Evolutionary conservation across 345 rosid genomes (phyloP).

Genomic region (Anastatica hierochuntica): DNA sequence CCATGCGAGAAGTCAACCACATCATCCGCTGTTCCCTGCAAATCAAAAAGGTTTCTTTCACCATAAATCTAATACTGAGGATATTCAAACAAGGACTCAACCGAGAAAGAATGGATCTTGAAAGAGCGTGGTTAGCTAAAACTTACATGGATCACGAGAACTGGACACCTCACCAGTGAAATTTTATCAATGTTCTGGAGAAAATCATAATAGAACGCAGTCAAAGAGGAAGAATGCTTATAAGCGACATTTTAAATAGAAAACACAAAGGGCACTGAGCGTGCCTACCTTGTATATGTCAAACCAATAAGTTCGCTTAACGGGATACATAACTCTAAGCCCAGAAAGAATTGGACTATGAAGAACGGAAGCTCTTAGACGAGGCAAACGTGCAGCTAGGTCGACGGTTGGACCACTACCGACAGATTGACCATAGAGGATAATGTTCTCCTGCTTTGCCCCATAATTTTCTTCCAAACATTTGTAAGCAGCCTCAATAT

Average conservation of each 20-base stretch:
- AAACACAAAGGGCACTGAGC: slow-evolving; percentile 27
- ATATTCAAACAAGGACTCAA: too few species aligned
- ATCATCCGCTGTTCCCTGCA: slow-evolving; percentile 89
- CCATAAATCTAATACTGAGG: not conserved
- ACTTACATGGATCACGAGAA: slow-evolving; percentile 71
- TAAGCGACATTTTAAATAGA: not conserved
- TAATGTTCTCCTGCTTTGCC: slow-evolving; percentile 68
- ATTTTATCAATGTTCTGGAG: slow-evolving; percentile 86
- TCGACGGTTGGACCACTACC: slow-evolving; percentile 95
- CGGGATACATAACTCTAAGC: slow-evolving; percentile 86
- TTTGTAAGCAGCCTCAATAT: slow-evolving; percentile 76
- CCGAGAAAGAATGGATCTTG: too few species aligned
- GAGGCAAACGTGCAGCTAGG: slow-evolving; percentile 57
- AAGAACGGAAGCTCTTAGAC: slow-evolving; percentile 79
- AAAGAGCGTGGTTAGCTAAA: not conserved
- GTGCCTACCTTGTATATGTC: slow-evolving; percentile 75
- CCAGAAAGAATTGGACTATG: slow-evolving; percentile 93
- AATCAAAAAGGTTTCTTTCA: not conserved
- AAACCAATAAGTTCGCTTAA: slow-evolving; percentile 87
- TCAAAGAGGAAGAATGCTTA: slow-evolving; percentile 17
- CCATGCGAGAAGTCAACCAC: slow-evolving; percentile 90
- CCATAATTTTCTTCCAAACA: slow-evolving; percentile 72
- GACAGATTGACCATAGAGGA: slow-evolving; percentile 88
- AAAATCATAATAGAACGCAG: slow-evolving; percentile 1
- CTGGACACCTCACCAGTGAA: slow-evolving; percentile 64